Evolutionary conservation across 345 rosid species (phyloP), one percentile per base, ranked within the genome.

Genomic region (Dipteronia sinensis): DNA sequence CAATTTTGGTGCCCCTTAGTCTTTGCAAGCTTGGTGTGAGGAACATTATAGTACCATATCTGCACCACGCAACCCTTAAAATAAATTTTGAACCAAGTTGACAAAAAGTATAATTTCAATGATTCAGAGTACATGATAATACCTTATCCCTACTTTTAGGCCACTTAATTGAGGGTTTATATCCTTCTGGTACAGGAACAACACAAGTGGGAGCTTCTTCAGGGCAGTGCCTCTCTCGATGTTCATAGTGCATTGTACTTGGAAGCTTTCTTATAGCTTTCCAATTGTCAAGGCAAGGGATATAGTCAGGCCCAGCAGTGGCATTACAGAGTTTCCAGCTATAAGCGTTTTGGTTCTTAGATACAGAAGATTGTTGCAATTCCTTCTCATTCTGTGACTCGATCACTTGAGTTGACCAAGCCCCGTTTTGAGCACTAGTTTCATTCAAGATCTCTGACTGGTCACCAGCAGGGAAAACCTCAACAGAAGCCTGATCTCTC

Each of bases 261-360:
- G 67, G 82, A 87, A 96, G 98, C 83, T 79, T 94, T 85, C 79
- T 89, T 78, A 96, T 89, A 77, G 84, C 88, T 82, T 87, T 84
- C 90, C 77, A 87, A 76, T 94, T 94, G 84, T 96, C 99, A 69
- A 96, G 97, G 83, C 98, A 96, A 78, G 98, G 99, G 80, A 96
- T 92, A 89, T 89, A 94, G 80, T 96, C 99, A 59, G 97, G 87
- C 40, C 97, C 98, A 67, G 95, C 92, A 69, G 94, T 91, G 66
- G 87, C 83, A 79, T 96, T 96, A 86, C 99, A 96, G 1, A 88
- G 73, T 80, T 89, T 96, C 99, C 99, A 94, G 61, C 72, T 63
- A 66, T 87, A 84, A 46, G 61, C 77, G 68, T 9, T 72, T 69
- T 85, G 82, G 40, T 88, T 81, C 65, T 80, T 82, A 40, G 84